Evolutionary conservation across 371 early-diverging fungal species (phyloP), one percentile per base, ranked within the genome.

Genomic region (Zopfochytrium polystomum): DNA sequence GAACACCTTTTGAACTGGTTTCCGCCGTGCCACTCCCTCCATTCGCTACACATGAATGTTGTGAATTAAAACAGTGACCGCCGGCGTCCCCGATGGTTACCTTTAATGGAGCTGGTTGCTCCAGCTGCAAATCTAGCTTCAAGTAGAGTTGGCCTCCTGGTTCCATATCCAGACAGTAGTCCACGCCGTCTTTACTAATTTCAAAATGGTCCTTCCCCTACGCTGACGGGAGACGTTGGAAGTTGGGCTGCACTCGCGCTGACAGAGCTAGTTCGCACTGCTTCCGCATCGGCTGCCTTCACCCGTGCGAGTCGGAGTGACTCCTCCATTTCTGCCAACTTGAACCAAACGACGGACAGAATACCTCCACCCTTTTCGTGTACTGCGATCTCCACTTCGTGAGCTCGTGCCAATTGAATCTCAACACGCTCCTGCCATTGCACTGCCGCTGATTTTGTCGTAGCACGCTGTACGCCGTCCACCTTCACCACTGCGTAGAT

Each of bases 341-440:
- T 72, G 48, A 76, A 79, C 77, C 79, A 74, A 18, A 67, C 69
- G 65, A 71, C 69, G 58, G 59, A 78, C 71, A 75, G 47, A 32
- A 67, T 54, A 11, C 58, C 52, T 30, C 72, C 68, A 47, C 63
- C 72, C 55, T 69, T 70, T 55, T 92, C 92, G 57, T 83, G 84
- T 2, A 94, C 73, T 15, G 87, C 82, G 30, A 97, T 70, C 71
- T 97, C 98, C 6, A 95, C 82, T 64, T 96, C 96, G n/a, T 87
- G 85, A 0, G 90, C 94, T 73, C 89, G 89, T 62, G 90, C 90
- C 42, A 93, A 87, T 42, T 83, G 80, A 26, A 93, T 77, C 48
- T 85, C 87, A 68, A 92, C 90, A 31, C 86, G 83, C 47, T 97
- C 93, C 61, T 81, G 81, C 90, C 93, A 92, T 38, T 81, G 80